Evolutionary conservation across 2,329 filamentous ascomycete species (phyloP), one percentile per base, ranked within the genome.

Genomic region (Ophiostoma tasmaniense): DNA sequence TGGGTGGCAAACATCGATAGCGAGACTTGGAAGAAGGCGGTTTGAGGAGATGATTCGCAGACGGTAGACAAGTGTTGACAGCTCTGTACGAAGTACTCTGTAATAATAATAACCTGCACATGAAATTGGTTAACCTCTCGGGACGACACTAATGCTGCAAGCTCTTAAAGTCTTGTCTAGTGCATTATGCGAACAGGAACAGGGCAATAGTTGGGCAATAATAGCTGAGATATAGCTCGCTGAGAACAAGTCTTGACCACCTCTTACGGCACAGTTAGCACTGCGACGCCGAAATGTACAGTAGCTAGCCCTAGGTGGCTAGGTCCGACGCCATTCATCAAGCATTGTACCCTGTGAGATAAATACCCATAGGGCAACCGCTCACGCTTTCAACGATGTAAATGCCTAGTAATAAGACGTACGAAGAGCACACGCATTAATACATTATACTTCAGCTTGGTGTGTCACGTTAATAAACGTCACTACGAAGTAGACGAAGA

Each of bases 121-220:
- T 62, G n/a, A 28, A 20, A 10, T 33, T 28, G 59, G 25, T 33
- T 62, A 62, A 64, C 37, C 61, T 64, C 61, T 13, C 61, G 50
- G 33, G n/a, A 42, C 33, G 37, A 45, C 62, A 65, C 64, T 65
- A 65, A 22, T 65, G 64, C 64, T 65, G 64, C 64, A 65, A 65
- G 64, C 64, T 65, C 64, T 65, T 65, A 42, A 64, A 64, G 35
- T 64, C 62, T 20, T 42, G 17, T 25, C n/a, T 64, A 64, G 62
- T 39, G 28, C 20, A 14, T 28, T 28, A 65, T 65, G 62, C 64
- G 20, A 33, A 20, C 59, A 30, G 59, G 7, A 62, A 62, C 28
- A 64, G 28, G 28, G 59, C 59, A 64, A 37, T 33, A 14, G 37
- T 33, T 20, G 28, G 55, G 59, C 59, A 62, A 62, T 62, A 62